Conservation (phyloP, 306 rosid genomes). For the Amphicarpaea edgeworthii region DNA sequence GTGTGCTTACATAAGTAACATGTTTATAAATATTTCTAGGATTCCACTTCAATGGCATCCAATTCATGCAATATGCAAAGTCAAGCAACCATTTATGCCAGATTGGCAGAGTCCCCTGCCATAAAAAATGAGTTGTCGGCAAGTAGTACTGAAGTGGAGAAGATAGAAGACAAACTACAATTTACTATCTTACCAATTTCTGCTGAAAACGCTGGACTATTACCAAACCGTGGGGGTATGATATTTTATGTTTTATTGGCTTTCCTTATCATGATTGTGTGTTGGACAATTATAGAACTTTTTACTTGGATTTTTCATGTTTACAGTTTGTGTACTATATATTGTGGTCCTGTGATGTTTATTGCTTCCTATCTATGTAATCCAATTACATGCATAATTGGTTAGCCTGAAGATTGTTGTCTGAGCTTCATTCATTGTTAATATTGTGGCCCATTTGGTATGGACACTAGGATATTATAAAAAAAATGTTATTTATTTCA, state of each 20-base stretch:
- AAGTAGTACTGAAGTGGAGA: conserved; percentile 46
- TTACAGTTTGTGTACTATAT: background rate
- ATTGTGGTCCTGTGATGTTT: conserved; percentile 10
- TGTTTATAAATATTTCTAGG: conserved; percentile 49
- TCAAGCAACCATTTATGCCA: conserved; percentile 76
- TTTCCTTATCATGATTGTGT: conserved; percentile 9
- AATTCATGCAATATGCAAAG: conserved; percentile 63
- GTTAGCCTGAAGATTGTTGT: conserved; percentile 22
- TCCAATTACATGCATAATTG: background rate
- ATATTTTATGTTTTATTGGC: conserved; percentile 34
- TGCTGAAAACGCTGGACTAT: conserved; percentile 75
- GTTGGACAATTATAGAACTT: background rate
- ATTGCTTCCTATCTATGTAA: conserved; percentile 17
- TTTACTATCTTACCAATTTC: conserved; percentile 72
- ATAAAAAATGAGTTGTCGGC: conserved; percentile 51
- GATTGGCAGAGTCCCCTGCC: conserved; percentile 71
- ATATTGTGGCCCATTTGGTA: conserved; percentile 14
- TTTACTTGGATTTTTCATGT: conserved; percentile 12
- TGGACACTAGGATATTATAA: background rate
- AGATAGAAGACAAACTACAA: conserved; percentile 49
- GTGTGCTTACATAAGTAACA: conserved; percentile 38
- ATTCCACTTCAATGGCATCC: conserved; percentile 45
- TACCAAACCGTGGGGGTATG: conserved; percentile 76
- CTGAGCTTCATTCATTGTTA: conserved; percentile 27
- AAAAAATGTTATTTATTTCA: conserved; percentile 14